Evolutionary conservation across 75 land plant species (phyloP), one percentile per base, ranked within the genome.

Genomic region (Sequoiadendron giganteum): DNA sequence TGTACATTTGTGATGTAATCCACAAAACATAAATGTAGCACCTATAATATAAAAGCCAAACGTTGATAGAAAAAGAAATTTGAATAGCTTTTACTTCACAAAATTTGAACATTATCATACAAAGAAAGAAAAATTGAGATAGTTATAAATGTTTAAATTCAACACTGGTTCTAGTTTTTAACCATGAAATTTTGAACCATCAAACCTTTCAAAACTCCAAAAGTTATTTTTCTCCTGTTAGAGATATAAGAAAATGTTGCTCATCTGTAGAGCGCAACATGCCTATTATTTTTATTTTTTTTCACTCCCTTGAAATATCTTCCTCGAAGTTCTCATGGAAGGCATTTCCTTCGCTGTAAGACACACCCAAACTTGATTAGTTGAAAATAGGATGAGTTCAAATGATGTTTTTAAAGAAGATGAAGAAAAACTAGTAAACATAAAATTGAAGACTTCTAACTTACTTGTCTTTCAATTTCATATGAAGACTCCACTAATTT

Each of bases 261-360:
- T 43, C 2, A 30, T 39, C 0, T 43, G 0, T 14, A 18, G 3
- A 82, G 34, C 0, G 30, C n/a, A 45, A 3, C 32, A 0, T 28
- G 21, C n/a, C 52, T 45, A 10, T 28, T 47, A 47, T 45, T 82
- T 82, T 43, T 14, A 82, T n/a, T n/a, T 28, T 16, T 42, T 28
- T n/a, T 10, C 25, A 28, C 47, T 73, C 77, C 38, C 38, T 73
- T 73, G 9, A 32, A 43, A 82, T n/a, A 82, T 43, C 32, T 28
- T 47, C 49, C 15, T n/a, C 45, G 9, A 82, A 47, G n/a, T 28
- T 28, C 84, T 93, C 89, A 93, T 72, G 91, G 94, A 32, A 94
- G 91, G 91, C 95, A 94, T 73, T 91, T 94, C 92, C 90, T 89
- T 91, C 95, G 90, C 95, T 94, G 94, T 87, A 91, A 90, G 39